Evolutionary conservation across 805 yeast genomes (phyloP), one percentile per base, ranked within the genome.

Genomic region (Sungouiozyma intestinalis): DNA sequence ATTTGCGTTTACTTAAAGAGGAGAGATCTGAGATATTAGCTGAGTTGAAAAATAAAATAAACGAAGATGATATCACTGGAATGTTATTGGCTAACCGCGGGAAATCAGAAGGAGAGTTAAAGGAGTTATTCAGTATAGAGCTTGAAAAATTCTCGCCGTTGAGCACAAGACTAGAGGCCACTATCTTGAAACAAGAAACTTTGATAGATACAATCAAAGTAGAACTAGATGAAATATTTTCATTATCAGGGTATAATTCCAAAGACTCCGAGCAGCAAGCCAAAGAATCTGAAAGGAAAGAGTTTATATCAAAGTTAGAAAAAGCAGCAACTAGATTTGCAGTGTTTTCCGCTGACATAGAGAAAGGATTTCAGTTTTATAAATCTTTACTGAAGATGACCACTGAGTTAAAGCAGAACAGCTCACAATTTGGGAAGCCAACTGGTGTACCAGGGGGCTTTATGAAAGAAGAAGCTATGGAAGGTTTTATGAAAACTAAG

Each of bases 31-130:
- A 76, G 33, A 69, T 81, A 2, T 66, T 84, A 31, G 69, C 69
- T 2, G 85, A 79, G 39, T 68, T 90, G 53, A 86, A 86, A 54
- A 71, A 67, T 5, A 73, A 74, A 38, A 78, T 84, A 29, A 92
- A 80, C 52, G 69, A 72, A 13, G 97, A 90, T 62, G 97, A 90
- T 56, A 85, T 87, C 39, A 81, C 95, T 0, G 79, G 81, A 41
- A 67, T 80, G 11, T 67, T 90, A 27, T 73, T 90, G 7, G 66
- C 80, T 48, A 81, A 84, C 55, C 76, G 74, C 46, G 71, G 74
- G 36, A 72, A 71, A 33, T 65, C 76, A 4, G 76, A 75, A 6
- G 69, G 73, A 36, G 87, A 81, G 44, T 68, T 77, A 45, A 71
- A 70, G 48, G 65, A 71, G 8, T 57, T 82, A 13, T 87, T 88